Evolutionary conservation across 306 rosid genomes (phyloP).

Genomic region (Vachellia pachyceras): DNA sequence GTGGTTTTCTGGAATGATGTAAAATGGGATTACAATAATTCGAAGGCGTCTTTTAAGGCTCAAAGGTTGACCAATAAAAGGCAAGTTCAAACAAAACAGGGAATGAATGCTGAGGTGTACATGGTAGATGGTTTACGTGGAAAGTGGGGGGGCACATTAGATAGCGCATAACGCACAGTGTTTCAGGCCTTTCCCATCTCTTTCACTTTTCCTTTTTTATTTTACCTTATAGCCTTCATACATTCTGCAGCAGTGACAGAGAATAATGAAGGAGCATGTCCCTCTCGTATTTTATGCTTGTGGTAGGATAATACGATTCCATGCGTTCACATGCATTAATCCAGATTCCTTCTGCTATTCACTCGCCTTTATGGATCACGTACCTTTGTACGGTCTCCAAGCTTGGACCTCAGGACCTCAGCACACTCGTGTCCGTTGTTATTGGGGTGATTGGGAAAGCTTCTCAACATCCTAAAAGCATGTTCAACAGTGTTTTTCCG

Average conservation of each 20-base stretch:
- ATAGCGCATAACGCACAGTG: conserved; percentile 40
- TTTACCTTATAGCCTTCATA: neutral
- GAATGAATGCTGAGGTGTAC: conserved; percentile 40
- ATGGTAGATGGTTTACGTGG: conserved; percentile 51
- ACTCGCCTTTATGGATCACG: neutral
- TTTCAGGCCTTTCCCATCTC: conserved; percentile 39
- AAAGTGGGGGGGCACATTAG: conserved; percentile 55
- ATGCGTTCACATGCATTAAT: neutral
- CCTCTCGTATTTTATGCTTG: neutral
- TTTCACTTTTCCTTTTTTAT: conserved; percentile 25
- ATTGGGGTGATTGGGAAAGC: too few relatives aligned
- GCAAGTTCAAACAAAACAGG: conserved; percentile 26
- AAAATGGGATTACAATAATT: conserved; percentile 34
- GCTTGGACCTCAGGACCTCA: neutral
- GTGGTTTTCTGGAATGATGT: conserved; percentile 45
- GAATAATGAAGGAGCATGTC: neutral
- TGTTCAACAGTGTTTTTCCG: too few relatives aligned
- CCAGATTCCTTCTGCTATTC: neutral
- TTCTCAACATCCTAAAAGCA: too few relatives aligned
- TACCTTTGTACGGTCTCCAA: conserved; percentile 14
- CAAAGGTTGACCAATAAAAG: conserved; percentile 63
- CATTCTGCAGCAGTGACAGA: neutral
- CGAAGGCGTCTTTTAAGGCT: conserved; percentile 45
- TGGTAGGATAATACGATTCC: neutral
- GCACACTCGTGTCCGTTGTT: neutral